Base-by-base conservation (phyloP, 139 green algal species). In the Trebouxia sp. region DNA sequence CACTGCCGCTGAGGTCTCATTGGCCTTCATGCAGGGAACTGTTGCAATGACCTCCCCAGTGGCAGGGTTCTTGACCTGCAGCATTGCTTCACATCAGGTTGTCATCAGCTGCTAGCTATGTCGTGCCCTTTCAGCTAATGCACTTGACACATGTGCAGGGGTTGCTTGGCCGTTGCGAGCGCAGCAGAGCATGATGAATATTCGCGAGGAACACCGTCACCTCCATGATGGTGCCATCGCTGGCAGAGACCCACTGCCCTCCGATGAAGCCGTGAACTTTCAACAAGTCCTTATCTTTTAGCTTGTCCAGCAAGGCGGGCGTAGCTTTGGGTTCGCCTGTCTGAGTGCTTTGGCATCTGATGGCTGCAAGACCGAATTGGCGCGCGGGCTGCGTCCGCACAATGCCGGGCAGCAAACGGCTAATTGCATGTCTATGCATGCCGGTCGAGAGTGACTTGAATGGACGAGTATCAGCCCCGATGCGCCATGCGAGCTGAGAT, bases 51-150 rank as follows among this genome's bases (percentile, higher is more conserved):
- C 55, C 65, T 93, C 80, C 8, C 85, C 91, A 10, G 90, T 97
- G 55, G 93, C 91, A 11, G 94, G 93, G 84, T 97, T 94, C n/a
- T 67, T 39, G 4, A 97, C 93, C 91, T 96, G 85, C 1, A 45
- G 30, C 11, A 24, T 37, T 35, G 28, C n/a, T 72, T 24, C 28
- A 72, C 4, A 3, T n/a, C n/a, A 38, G 28, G 62, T n/a, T n/a
- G n/a, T n/a, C n/a, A n/a, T n/a, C n/a, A n/a, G n/a, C n/a, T n/a
- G n/a, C n/a, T n/a, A n/a, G n/a, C n/a, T n/a, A n/a, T n/a, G n/a
- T n/a, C n/a, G n/a, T n/a, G n/a, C n/a, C n/a, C n/a, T n/a, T n/a
- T n/a, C n/a, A n/a, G n/a, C n/a, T n/a, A n/a, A n/a, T n/a, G n/a
- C n/a, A n/a, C n/a, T n/a, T n/a, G n/a, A n/a, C n/a, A n/a, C n/a